Conservation (phyloP, 139 green algal species). For the Chlorella vulgaris region DNA sequence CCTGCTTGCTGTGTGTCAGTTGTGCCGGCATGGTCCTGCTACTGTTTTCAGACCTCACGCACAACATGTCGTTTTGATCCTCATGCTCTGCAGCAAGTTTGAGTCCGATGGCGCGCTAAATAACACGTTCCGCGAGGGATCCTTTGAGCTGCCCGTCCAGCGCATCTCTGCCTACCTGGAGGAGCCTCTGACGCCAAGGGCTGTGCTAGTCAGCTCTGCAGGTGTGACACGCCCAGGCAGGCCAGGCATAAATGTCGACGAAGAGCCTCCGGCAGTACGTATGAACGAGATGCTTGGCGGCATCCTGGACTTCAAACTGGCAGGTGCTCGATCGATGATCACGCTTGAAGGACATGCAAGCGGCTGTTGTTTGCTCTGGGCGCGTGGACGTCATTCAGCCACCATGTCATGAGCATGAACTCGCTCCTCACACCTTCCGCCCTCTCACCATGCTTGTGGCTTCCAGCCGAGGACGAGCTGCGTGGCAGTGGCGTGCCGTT, state of each 20-base stretch:
- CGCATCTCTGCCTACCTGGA: slow-evolving; percentile 47
- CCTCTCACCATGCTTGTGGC: not conserved
- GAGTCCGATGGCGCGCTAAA: slow-evolving; percentile 94
- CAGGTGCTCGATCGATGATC: slow-evolving; percentile 35
- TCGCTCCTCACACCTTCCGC: not conserved
- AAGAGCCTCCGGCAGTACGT: slow-evolving; percentile 86
- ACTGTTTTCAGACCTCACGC: too few relatives aligned
- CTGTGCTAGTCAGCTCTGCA: slow-evolving; percentile 71
- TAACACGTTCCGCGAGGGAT: slow-evolving; percentile 77
- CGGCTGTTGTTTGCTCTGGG: not conserved
- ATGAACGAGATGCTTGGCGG: slow-evolving; percentile 91
- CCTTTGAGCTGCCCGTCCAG: slow-evolving; percentile 81
- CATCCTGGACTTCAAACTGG: slow-evolving; percentile 91
- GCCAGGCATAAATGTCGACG: slow-evolving; percentile 68
- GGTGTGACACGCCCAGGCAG: slow-evolving; percentile 85
- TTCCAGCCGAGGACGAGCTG: slow-evolving; percentile 78
- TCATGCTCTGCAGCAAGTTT: slow-evolving; percentile 97
- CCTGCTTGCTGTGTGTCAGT: not conserved
- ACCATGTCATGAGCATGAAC: not conserved
- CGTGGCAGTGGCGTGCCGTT: slow-evolving; percentile 75
- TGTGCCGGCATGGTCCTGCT: too few relatives aligned
- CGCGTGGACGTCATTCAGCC: not conserved
- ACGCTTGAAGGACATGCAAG: not conserved
- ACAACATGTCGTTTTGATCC: too few relatives aligned
- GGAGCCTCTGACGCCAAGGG: slow-evolving; percentile 33